Conservation (phyloP, 257 asterid species). For the Vinca minor region DNA sequence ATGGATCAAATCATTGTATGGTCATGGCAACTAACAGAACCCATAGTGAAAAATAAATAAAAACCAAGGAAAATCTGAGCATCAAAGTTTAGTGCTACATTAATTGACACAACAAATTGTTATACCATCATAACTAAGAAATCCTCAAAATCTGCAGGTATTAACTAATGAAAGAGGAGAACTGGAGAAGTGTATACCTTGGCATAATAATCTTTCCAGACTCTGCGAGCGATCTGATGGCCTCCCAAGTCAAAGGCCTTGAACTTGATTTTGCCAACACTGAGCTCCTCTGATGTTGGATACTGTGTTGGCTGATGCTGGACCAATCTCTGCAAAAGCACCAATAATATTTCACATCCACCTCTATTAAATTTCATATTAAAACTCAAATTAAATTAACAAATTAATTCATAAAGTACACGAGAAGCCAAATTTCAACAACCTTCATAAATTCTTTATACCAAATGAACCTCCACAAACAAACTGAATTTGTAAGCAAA, state of each 20-base stretch:
- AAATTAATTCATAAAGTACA: not conserved
- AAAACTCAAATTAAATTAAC: not conserved
- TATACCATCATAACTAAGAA: not conserved
- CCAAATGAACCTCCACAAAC: not conserved
- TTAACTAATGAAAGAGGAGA: not conserved
- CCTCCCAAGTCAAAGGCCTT: slow-evolving; percentile 93
- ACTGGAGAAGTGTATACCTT: slow-evolving; percentile 56
- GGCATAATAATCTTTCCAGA: slow-evolving; percentile 92
- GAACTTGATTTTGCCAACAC: slow-evolving; percentile 84
- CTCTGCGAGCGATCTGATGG: slow-evolving; percentile 89
- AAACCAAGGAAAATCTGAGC: not conserved
- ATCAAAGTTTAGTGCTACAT: not conserved
- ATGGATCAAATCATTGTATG: not conserved
- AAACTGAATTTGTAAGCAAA: not conserved
- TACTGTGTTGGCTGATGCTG: slow-evolving; percentile 90
- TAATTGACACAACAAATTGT: not conserved
- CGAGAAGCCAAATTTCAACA: not conserved
- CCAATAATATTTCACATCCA: slow-evolving; percentile 7
- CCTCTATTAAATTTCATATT: slow-evolving; percentile 7
- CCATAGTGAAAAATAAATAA: not conserved
- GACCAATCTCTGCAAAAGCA: slow-evolving; percentile 67
- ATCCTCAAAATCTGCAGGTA: not conserved
- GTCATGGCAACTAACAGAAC: not conserved
- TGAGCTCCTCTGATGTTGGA: slow-evolving; percentile 87
- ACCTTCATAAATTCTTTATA: not conserved